Evolutionary conservation across 2,329 filamentous ascomycete species (phyloP), one percentile per base, ranked within the genome.

Genomic region (Cryphonectria japonica): DNA sequence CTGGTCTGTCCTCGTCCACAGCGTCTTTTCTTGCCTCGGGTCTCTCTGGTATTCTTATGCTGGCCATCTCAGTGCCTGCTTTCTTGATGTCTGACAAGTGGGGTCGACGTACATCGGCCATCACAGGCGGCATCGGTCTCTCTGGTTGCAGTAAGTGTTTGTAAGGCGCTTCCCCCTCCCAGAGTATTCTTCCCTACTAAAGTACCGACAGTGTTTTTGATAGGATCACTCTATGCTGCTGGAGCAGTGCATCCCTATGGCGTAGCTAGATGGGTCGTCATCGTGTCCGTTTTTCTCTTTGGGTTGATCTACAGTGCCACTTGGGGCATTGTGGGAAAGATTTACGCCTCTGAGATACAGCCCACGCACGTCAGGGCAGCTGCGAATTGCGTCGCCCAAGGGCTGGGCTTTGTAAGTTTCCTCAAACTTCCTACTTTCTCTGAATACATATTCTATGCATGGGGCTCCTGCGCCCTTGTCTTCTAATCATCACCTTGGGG

Each of bases 21-120:
- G 83, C 87, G 1, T 85, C 86, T 0, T 89, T 91, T 74, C 81
- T 91, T 2, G 89, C 89, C 0, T 90, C 88, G 0, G 88, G 88
- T 0, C 81, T 91, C 11, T 89, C 88, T 0, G 87, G 85, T 0
- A 83, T 91, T 0, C 78, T 89, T 1, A 90, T 90, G 77, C 82
- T 90, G 29, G 80, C 82, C n/a, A 81, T 86, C 64, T 88, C 88
- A 0, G 83, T 91, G 39, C 87, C 88, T 0, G 88, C 85, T 0
- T 82, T 87, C 71, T 78, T 89, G 32, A 82, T 86, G 19, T 85
- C 87, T 0, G 88, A 91, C 73, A 82, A 82, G 72, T 89, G 87
- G 84, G 87, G 87, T 4, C 82, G 88, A 8, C 83, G 86, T 4
- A 85, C 84, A 3, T 86, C 84, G 16, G 84, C 85, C 41, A 83